Evolutionary conservation across 352 stramenopile genomes (phyloP).

Genomic region (Globisporangium paddicum): DNA sequence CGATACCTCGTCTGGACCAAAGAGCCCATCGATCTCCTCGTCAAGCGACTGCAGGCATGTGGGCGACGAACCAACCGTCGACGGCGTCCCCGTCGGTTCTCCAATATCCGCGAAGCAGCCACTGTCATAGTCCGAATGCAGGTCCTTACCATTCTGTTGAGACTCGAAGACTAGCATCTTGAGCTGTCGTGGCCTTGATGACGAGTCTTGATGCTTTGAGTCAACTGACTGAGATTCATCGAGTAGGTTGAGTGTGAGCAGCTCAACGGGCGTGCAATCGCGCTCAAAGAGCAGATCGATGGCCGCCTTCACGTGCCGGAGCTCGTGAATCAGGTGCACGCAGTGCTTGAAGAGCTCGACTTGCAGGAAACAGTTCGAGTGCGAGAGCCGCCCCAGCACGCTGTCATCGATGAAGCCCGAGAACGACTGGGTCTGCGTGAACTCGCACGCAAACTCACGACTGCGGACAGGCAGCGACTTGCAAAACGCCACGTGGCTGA

Average conservation of each 20-base stretch:
- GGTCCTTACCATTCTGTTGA: background rate
- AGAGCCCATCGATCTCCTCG: conserved; percentile 4
- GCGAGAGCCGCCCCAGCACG: conserved; percentile 33
- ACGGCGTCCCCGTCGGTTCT: conserved; percentile 2
- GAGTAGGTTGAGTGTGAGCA: conserved; percentile 28
- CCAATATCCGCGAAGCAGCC: background rate
- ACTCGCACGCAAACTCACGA: conserved; percentile 38
- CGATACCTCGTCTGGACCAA: background rate
- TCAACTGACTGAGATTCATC: background rate
- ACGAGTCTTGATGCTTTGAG: background rate
- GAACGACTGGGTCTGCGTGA: conserved; percentile 62
- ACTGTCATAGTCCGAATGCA: background rate
- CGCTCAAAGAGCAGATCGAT: conserved; percentile 59
- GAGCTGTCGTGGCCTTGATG: background rate
- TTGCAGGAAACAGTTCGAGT: conserved; percentile 25
- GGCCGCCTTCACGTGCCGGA: conserved; percentile 22
- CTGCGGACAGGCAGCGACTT: conserved; percentile 12
- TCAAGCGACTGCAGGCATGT: conserved; percentile 8
- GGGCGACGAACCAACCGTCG: conserved; percentile 9
- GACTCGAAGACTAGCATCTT: background rate
- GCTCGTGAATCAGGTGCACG: conserved; percentile 45
- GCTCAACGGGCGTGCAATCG: conserved; percentile 31
- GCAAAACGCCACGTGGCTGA: conserved; percentile 45
- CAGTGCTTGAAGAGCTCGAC: conserved; percentile 64
- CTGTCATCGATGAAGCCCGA: conserved; percentile 58